Percentiles rank a stretch among this genome's conserved stretches.
Conservation (phyloP, 139 green algal species). For the Yamagishiella unicocca region DNA sequence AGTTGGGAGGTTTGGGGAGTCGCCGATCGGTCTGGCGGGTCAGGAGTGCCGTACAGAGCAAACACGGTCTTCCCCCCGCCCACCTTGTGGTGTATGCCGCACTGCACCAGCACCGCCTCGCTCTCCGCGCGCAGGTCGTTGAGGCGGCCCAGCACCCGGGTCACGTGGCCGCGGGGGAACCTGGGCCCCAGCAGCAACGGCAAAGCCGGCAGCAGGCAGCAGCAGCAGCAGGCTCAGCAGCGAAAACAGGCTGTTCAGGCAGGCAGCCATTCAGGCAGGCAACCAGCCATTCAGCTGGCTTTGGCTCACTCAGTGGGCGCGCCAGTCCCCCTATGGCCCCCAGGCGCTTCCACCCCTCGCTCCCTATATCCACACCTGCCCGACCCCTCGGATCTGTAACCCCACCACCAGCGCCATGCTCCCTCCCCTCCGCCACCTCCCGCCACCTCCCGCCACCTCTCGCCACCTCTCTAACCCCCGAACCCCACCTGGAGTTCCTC, state of each 20-base stretch:
- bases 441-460: too few relatives aligned
- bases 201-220: not conserved
- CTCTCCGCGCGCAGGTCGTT: conserved; percentile 68
- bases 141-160: conserved; percentile 57
- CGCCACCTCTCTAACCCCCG: too few relatives aligned
- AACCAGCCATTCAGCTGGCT: too few relatives aligned
- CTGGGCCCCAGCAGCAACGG: not conserved
- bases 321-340: not conserved
- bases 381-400: too few relatives aligned
- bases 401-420: too few relatives aligned
- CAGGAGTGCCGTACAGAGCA: too few relatives aligned
- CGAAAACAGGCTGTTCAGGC: too few relatives aligned
- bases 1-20: not conserved
- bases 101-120: conserved; percentile 71
- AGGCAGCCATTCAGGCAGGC: too few relatives aligned
- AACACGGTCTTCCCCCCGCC: too few relatives aligned
- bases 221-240: not conserved
- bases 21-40: too few relatives aligned
- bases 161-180: conserved; percentile 66
- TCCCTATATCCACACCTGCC: not conserved
- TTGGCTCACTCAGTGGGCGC: not conserved
- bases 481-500: conserved; percentile 29
- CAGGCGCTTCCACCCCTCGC: not conserved
- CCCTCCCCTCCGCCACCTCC: too few relatives aligned
- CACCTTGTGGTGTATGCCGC: conserved; percentile 64